Base-by-base conservation (phyloP, 495 filamentous ascomycete genomes). In the Penicillium cataractarum region DNA sequence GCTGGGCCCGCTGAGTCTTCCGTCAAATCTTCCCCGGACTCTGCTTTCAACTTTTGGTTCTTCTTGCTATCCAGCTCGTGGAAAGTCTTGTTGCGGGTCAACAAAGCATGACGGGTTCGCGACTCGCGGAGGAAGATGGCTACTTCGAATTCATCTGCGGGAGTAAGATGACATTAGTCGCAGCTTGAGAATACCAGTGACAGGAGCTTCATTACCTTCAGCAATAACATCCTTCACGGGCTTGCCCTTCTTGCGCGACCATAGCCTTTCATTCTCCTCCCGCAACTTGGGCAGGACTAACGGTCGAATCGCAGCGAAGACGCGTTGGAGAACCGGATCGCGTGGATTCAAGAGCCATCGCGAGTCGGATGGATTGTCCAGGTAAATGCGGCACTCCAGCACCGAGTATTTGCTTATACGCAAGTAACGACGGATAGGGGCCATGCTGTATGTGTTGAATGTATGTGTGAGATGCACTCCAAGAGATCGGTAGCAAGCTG, bases 311-410 rank as follows among this genome's bases (percentile, higher is more conserved):
- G 87, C 88, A 67, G 89, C 84, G 58, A 98, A 92, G 63, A 97
- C 86, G 57, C 88, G 89, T 13, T 88, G 89, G 10, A 99, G 84
- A 31, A 92, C 83, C 1, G 89, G 87, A 62, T 90, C 80, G 49
- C 86, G 84, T 19, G 88, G 74, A 51, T 73, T 64, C 49, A 97
- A 83, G 9, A 99, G 87, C 95, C 95, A 99, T 61, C 87, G 81
- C 42, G 88, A 83, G 48, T 96, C 88, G 8, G 90, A 85, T 3
- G 95, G 95, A 59, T 91, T 92, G 60, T 97, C 95, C 48, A 97
- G 86, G 76, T 97, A 99, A 67, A 99, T 94, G 42, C 94, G 92
- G 53, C 89, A 90, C 83, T 99, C 95, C 50, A 99, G 84, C 58
- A 97, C 92, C 19, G 95, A 96, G 75, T 90, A 90, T 71, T 92